Base-by-base conservation (phyloP, 1,284 basidiomycete species). In the Ustilago vetiveriae region DNA sequence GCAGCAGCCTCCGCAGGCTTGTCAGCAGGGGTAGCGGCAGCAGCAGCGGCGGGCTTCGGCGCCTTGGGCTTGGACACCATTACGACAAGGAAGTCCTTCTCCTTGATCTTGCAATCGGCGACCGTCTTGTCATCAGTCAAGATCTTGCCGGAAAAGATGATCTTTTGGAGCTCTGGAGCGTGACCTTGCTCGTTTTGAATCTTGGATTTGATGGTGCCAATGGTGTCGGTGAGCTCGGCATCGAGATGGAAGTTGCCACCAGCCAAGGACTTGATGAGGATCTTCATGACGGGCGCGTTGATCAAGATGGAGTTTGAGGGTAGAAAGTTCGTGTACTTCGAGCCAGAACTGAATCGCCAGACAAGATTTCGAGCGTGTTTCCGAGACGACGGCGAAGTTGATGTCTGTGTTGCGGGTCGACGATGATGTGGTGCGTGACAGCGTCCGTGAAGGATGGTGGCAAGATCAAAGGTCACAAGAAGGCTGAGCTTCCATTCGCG, bases 81-180 rank as follows among this genome's bases (percentile, higher is more conserved):
- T 42, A 98, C 88, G 17, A 99, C 96, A 59, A 98, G 85, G 85
- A 99, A 99, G 50, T 97, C 95, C 85, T 97, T 98, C 84, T 98
- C 95, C 85, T 97, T 95, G 85, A 98, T 92, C 62, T 90, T 89
- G 81, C 90, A 92, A 55, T 90, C 90, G 71, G 88, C 91, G 35
- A 99, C 87, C 1, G 90, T 90, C 85, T 94, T 94, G 59, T 89
- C 88, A 83, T 99, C 94, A 17, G 88, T 83, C 35, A 98, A 86
- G 44, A 99, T 91, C 86, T 97, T 96, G 63, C 95, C 95, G 44
- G 93, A 89, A 84, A 92, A 98, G 83, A 99, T 98, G 78, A 99
- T 86, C 86, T 98, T 99, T 85, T 97, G 94, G 50, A 83, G 82
- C 33, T 87, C 87, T 21, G 88, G 85, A 30, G 89, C 82, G 83